Conservation (phyloP, 78 protist genomes). For the Creolimax fragrantissima region DNA sequence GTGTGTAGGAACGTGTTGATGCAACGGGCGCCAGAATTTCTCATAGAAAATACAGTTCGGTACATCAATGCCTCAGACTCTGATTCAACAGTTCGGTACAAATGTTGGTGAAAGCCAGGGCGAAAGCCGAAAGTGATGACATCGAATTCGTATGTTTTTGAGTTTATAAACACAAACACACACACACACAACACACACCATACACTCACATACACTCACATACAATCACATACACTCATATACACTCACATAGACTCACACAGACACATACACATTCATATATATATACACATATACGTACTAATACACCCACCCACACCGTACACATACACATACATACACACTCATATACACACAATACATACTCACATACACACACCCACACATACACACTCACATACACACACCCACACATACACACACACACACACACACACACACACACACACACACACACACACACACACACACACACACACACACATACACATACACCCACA, state of each 20-base stretch:
- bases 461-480: neutral
- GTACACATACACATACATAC: neutral
- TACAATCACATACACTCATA: neutral
- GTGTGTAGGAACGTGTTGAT: neutral
- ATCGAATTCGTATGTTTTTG: neutral
- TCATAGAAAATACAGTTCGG: too few species aligned
- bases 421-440: neutral
- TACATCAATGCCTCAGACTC: too few species aligned
- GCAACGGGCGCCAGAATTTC: too few species aligned
- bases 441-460: neutral
- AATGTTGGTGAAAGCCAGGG: too few species aligned
- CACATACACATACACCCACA: neutral
- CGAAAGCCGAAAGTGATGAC: too few species aligned
- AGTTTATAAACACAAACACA: neutral
- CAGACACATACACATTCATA: neutral
- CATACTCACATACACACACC: neutral
- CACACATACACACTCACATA: neutral
- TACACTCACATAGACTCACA: neutral
- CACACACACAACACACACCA: neutral
- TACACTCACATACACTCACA: neutral
- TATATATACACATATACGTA: neutral
- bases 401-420: neutral
- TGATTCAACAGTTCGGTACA: too few species aligned
- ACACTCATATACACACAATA: neutral
- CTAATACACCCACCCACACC: neutral